Percentiles rank a stretch among this genome's conserved stretches.
phyloP scores from a whole-genome alignment of 371 early-diverging fungal genomes.

The Mortierella sp. region DNA sequence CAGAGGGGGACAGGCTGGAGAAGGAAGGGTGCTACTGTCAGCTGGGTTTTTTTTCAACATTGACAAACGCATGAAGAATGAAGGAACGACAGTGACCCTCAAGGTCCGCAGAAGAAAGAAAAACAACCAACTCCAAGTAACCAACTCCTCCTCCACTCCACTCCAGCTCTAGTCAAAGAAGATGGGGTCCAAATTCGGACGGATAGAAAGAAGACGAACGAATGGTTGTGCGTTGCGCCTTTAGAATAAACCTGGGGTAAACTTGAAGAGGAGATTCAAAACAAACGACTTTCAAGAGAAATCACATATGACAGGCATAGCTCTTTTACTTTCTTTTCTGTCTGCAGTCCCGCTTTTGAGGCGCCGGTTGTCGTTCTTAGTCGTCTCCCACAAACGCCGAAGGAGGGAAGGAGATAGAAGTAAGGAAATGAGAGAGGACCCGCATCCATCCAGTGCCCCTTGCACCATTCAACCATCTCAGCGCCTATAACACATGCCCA shows the following conservation, averaged over 20 bases:
- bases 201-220: neutral
- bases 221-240: neutral
- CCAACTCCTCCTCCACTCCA: neutral
- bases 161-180: neutral
- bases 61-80: neutral
- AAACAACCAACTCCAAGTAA: neutral
- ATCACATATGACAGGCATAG: conserved; percentile 4
- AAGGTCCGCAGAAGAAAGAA: neutral
- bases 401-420: too few species aligned
- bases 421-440: too few species aligned
- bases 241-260: neutral
- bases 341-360: neutral
- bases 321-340: neutral
- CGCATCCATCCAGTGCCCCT: too few species aligned
- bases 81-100: neutral
- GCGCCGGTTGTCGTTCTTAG: too few species aligned
- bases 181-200: neutral
- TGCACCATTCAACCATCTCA: too few species aligned
- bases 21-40: neutral
- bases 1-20: neutral
- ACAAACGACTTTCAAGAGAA: neutral
- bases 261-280: conserved; percentile 1
- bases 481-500: neutral
- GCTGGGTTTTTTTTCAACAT: neutral
- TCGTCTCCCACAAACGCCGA: too few species aligned